A percentile compares a stretch with the other conserved stretches of the same genome.
phyloP scores from a whole-genome alignment of 192 early-diverging fungal genomes.

The Mortierella antarctica region DNA sequence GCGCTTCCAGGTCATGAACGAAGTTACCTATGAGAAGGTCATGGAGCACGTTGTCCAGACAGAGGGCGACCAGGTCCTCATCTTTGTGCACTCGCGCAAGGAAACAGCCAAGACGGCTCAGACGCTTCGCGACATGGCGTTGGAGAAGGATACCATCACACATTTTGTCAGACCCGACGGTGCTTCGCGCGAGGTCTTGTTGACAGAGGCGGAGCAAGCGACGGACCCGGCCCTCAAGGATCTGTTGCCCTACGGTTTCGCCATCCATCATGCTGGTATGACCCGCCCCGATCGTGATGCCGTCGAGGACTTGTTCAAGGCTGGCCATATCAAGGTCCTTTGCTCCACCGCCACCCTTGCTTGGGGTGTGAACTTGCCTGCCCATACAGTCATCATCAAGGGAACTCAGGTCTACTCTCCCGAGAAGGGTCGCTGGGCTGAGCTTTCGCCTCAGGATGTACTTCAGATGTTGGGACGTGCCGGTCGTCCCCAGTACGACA shows the following conservation, averaged over 20 bases:
- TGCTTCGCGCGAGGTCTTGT: slow-evolving; percentile 85
- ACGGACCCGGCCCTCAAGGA: slow-evolving; percentile 90
- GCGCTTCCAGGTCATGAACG: slow-evolving; percentile 95
- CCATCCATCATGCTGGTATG: slow-evolving; percentile 98
- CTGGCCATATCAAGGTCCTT: slow-evolving; percentile 91
- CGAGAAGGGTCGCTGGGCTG: slow-evolving; percentile 95
- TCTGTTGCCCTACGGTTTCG: slow-evolving; percentile 94
- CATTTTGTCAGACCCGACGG: slow-evolving; percentile 87
- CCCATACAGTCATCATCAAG: slow-evolving; percentile 98
- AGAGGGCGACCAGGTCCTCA: slow-evolving; percentile 84
- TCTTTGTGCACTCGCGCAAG: slow-evolving; percentile 98
- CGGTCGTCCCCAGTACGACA: slow-evolving; percentile 97
- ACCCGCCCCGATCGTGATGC: slow-evolving; percentile 87
- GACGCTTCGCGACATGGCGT: slow-evolving; percentile 90
- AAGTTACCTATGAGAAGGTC: slow-evolving; percentile 95
- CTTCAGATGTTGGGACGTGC: slow-evolving; percentile 99
- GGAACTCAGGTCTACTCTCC: slow-evolving; percentile 98
- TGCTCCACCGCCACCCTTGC: slow-evolving; percentile 97
- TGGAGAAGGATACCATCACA: slow-evolving; percentile 87
- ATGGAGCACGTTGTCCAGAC: slow-evolving; percentile 82
- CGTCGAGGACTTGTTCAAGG: slow-evolving; percentile 94
- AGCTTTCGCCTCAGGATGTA: slow-evolving; percentile 95
- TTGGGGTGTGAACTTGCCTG: slow-evolving; percentile 99
- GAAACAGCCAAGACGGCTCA: slow-evolving; percentile 97
- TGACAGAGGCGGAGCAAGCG: slow-evolving; percentile 80